Evolutionary conservation across 768 basidiomycete genomes (phyloP), one percentile per base, ranked within the genome.

Genomic region (Cubamyces lactineus): DNA sequence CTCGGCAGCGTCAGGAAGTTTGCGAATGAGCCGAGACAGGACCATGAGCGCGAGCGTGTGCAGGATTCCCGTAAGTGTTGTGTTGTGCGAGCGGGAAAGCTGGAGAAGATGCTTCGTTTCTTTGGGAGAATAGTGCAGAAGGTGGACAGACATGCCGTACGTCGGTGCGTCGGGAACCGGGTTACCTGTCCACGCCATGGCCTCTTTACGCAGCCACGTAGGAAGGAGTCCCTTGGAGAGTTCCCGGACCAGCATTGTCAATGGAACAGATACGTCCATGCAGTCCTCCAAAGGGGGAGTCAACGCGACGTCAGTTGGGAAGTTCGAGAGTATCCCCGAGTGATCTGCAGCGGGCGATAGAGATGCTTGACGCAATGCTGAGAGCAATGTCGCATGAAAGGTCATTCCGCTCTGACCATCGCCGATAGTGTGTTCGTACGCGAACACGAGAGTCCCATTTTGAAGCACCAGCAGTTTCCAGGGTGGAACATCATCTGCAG

Each of bases 381-480:
- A 26, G 7, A 75, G 64, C 26, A 80, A 69, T 11, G 73, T 64
- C 13, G 62, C 64, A 61, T 79, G 79, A 57, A 80, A 78, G 0
- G 76, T 74, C 39, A 75, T 53, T 9, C 75, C 74, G 60, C 78
- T 79, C 57, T 75, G 69, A 2, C 78, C 79, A 58, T 80, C 79
- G 5, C 74, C 77, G 49, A 79, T 74, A 55, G 66, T 65, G 57
- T 80, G 79, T 53, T 78, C 73, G 54, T 70, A 77, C 16, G 70
- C 73, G 53, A 80, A 77, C 12, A 73, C 56, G 24, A 79, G 68
- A 1, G 71, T 76, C 28, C 70, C 67, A 49, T 76, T 74, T 19
- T 52, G 63, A 17, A 76, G 54, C 3, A 79, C 73, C 15, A 69
- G 53, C 5, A 79, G 57, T n/a, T 78, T 74, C 79, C 79, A 80